Percentiles rank a stretch among this genome's conserved stretches.
Conservation (phyloP, 2,329 filamentous ascomycete species). For the Fonsecaea erecta region DNA sequence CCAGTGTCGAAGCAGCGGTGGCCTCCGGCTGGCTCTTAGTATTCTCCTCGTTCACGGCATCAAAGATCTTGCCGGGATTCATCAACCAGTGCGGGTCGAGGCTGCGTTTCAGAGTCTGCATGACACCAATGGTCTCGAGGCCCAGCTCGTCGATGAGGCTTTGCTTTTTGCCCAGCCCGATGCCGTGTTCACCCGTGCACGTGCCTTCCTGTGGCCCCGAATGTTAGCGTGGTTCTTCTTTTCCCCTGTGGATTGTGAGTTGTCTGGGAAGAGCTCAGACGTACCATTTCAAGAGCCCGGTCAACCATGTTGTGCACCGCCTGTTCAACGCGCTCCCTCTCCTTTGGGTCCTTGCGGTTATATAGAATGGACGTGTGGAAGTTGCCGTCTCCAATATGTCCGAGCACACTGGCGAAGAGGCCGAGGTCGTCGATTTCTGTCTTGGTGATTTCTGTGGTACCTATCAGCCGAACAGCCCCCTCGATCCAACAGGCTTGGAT, state of each 20-base stretch:
- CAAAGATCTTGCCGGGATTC: slow-evolving; percentile 92
- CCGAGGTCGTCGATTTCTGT: slow-evolving; percentile 85
- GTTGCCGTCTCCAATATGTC: slow-evolving; percentile 91
- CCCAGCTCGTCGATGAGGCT: slow-evolving; percentile 80
- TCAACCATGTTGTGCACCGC: slow-evolving; percentile 90
- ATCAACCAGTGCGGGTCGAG: slow-evolving; percentile 86
- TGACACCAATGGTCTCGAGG: slow-evolving; percentile 76
- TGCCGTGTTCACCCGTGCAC: slow-evolving; percentile 72
- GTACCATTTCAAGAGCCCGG: slow-evolving; percentile 90
- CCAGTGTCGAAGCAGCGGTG: slow-evolving; percentile 33
- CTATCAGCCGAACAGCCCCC: not conserved
- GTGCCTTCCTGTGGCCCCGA: slow-evolving; percentile 42
- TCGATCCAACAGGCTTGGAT: not conserved
- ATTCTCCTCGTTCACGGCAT: slow-evolving; percentile 50
- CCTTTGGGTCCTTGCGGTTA: slow-evolving; percentile 68
- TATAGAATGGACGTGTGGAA: slow-evolving; percentile 95
- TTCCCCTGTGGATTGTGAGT: no score
- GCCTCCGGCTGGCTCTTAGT: slow-evolving; percentile 17
- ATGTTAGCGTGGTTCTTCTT: slow-evolving; percentile 50
- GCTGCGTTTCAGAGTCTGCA: slow-evolving; percentile 81
- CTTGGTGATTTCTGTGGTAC: slow-evolving; percentile 75
- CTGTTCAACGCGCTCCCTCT: slow-evolving; percentile 75
- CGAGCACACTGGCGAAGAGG: slow-evolving; percentile 83
- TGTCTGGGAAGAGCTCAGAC: slow-evolving; percentile 48
- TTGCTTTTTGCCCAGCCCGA: slow-evolving; percentile 85